phyloP scores from a whole-genome alignment of 805 yeast species.

The Hanseniaspora taiwanica region DNA sequence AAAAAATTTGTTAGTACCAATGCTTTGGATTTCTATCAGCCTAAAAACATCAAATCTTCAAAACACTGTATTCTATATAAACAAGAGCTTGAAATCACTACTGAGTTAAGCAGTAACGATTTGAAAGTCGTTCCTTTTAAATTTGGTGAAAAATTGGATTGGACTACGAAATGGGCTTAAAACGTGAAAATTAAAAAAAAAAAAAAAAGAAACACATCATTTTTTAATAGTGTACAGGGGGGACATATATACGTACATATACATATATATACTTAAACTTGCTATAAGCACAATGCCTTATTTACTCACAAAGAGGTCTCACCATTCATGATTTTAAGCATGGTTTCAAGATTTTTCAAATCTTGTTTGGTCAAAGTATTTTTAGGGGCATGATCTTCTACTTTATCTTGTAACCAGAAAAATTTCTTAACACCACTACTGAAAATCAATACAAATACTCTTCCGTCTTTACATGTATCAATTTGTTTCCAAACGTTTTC shows the following conservation, averaged over 20 bases:
- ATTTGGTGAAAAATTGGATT: slow-evolving; percentile 62
- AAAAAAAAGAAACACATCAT: background rate
- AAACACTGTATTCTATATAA: slow-evolving; percentile 40
- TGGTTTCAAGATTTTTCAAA: slow-evolving; percentile 33
- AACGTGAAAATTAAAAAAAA: background rate
- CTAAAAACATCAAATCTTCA: slow-evolving; percentile 27
- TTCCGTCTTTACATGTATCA: slow-evolving; percentile 56
- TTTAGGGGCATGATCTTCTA: slow-evolving; percentile 35
- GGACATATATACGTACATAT: too few species aligned
- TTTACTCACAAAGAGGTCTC: background rate
- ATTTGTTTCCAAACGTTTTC: slow-evolving; percentile 69
- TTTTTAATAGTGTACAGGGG: too few species aligned
- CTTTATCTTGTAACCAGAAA: slow-evolving; percentile 66
- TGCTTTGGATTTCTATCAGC: slow-evolving; percentile 59
- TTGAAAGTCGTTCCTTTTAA: slow-evolving; percentile 68
- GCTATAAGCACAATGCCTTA: background rate
- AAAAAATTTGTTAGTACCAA: slow-evolving; percentile 62
- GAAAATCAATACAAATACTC: slow-evolving; percentile 60
- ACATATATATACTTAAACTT: too few species aligned
- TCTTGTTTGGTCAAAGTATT: slow-evolving; percentile 46
- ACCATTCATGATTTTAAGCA: slow-evolving; percentile 27
- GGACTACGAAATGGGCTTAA: slow-evolving; percentile 62
- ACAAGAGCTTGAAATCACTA: slow-evolving; percentile 36
- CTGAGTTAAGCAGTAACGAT: slow-evolving; percentile 37
- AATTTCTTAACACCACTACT: slow-evolving; percentile 45